Conservation (phyloP, 2,329 filamentous ascomycete species). For the Ophiocordyceps australis region DNA sequence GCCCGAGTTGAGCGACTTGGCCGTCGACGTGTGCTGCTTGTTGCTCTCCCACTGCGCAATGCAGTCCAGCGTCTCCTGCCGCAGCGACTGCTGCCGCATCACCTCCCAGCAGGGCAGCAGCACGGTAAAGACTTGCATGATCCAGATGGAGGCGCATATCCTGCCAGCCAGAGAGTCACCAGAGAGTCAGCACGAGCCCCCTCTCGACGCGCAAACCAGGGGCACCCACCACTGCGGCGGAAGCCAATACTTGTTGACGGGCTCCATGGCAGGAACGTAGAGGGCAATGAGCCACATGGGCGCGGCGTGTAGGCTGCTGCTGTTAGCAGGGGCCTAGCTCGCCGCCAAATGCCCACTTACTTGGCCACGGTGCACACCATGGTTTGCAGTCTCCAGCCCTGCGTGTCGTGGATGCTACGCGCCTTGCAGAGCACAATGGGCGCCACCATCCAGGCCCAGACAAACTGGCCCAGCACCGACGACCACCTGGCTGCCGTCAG, state of each 20-base stretch:
- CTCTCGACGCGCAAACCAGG: conserved; percentile 30
- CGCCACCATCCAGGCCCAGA: conserved; percentile 39
- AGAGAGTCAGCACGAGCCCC: conserved; percentile 15
- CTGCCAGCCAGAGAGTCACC: conserved; percentile 17
- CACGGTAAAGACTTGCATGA: conserved; percentile 42
- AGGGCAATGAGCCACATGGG: conserved; percentile 47
- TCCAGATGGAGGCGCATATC: conserved; percentile 33
- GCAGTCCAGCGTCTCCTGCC: conserved; percentile 22
- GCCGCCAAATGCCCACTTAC: too few relatives aligned
- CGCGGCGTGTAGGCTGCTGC: conserved; percentile 35
- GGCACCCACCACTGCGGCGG: conserved; percentile 45
- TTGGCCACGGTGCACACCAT: conserved; percentile 25
- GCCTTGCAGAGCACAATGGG: conserved; percentile 41
- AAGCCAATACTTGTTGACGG: conserved; percentile 29
- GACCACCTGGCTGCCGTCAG: conserved; percentile 23
- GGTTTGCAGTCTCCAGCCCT: conserved; percentile 46
- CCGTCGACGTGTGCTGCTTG: conserved; percentile 7
- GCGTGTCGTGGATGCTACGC: conserved; percentile 41
- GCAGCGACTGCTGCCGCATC: conserved; percentile 18
- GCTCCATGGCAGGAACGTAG: conserved; percentile 26
- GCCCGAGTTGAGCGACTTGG: conserved; percentile 5
- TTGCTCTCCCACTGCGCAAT: conserved; percentile 24
- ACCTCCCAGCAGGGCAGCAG: conserved; percentile 44
- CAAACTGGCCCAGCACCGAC: conserved; percentile 39
- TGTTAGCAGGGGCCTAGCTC: too few relatives aligned